Conservation (phyloP, 2,329 filamentous ascomycete genomes). For the Colletotrichum sidae region DNA sequence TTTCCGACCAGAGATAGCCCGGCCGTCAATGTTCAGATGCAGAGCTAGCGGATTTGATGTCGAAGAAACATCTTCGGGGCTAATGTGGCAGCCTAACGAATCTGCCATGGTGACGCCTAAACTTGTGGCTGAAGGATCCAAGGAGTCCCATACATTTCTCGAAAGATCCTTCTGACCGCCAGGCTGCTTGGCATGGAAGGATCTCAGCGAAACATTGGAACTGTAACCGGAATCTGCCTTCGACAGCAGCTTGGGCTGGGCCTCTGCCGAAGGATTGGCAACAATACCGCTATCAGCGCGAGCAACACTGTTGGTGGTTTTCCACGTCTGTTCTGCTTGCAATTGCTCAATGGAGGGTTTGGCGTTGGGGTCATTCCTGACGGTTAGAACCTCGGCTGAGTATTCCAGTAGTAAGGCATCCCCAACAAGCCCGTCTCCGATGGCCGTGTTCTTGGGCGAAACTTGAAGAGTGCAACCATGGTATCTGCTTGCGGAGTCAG, state of each 20-base stretch:
- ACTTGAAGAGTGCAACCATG: constrained; percentile 51
- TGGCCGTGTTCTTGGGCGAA: constrained; percentile 60
- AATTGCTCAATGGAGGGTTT: constrained; percentile 49
- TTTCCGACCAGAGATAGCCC: no score
- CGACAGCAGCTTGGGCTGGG: constrained; percentile 55
- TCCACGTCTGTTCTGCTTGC: constrained; percentile 37
- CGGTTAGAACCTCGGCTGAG: constrained; percentile 52
- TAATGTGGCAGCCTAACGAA: no score
- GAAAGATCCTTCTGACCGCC: not conserved
- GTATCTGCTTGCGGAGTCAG: constrained; percentile 44
- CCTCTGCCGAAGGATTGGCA: constrained; percentile 57
- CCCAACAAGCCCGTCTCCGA: constrained; percentile 62
- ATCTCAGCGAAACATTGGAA: constrained; percentile 68
- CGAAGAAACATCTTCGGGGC: no score
- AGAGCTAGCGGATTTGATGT: no score
- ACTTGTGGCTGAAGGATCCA: no score
- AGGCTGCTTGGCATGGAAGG: constrained; percentile 54
- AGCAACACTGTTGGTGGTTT: constrained; percentile 42
- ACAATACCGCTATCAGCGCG: constrained; percentile 63
- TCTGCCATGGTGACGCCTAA: no score
- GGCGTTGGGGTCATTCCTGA: constrained; percentile 57
- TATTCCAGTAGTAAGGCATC: constrained; percentile 49
- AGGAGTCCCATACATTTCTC: not conserved
- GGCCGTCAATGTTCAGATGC: no score
- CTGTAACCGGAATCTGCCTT: constrained; percentile 73